A percentile compares a stretch with the other conserved stretches of the same genome.
Conservation (phyloP, 768 basidiomycete species). For the Chalciporus chontae region DNA sequence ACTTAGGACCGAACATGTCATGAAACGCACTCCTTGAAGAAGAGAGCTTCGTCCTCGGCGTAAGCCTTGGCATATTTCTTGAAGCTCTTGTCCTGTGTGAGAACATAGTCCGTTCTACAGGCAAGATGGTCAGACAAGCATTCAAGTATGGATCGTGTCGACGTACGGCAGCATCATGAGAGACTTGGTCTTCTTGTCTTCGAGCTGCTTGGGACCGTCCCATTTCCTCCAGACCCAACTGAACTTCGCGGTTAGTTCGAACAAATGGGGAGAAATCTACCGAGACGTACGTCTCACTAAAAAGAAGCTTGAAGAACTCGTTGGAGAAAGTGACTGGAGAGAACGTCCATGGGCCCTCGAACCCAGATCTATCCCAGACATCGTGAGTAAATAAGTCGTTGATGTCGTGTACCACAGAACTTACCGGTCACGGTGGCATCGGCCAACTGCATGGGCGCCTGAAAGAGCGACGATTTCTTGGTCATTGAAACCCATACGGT, state of each 20-base stretch:
- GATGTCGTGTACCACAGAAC: constrained; percentile 4
- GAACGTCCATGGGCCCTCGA: constrained; percentile 94
- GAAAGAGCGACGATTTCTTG: constrained; percentile 95
- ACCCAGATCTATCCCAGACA: constrained; percentile 54
- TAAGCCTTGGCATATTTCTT: constrained; percentile 86
- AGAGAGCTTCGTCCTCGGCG: constrained; percentile 78
- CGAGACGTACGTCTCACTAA: constrained; percentile 71
- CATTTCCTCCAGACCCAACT: constrained; percentile 95
- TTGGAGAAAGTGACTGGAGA: constrained; percentile 86
- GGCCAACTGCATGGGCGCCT: constrained; percentile 93
- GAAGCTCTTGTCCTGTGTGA: constrained; percentile 89
- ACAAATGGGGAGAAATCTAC: background rate
- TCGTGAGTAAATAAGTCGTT: background rate
- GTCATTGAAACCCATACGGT: constrained; percentile 89
- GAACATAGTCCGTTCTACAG: constrained; percentile 77
- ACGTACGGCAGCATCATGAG: constrained; percentile 96
- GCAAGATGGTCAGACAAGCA: background rate
- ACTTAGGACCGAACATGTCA: background rate
- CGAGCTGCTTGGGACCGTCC: constrained; percentile 88
- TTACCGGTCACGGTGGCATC: constrained; percentile 83
- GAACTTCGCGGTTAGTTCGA: constrained; percentile 1
- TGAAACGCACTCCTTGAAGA: constrained; percentile 85
- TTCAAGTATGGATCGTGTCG: background rate
- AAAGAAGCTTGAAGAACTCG: constrained; percentile 81
- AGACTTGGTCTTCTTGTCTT: constrained; percentile 84